Percentiles rank a stretch among this genome's conserved stretches.
Conservation (phyloP, 169 alveolate species). For the Plasmodium berghei region DNA sequence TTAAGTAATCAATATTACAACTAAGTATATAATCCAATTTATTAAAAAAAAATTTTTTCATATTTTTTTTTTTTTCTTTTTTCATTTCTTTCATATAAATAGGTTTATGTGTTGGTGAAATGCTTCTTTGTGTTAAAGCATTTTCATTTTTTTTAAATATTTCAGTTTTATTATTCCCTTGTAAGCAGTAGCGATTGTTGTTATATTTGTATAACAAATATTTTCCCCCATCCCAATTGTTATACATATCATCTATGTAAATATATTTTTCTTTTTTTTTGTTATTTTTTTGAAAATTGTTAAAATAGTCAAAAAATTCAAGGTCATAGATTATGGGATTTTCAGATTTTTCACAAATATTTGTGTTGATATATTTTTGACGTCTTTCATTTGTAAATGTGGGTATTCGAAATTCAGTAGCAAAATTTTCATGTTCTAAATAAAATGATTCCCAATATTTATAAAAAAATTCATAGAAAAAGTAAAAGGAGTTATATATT, state of each 20-base stretch:
- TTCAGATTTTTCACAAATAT: neutral
- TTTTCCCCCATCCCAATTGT: neutral
- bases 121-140: neutral
- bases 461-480: slow-evolving; percentile 60
- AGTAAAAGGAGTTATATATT: slow-evolving; percentile 49
- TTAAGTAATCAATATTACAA: slow-evolving; percentile 51
- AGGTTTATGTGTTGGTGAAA: neutral
- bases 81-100: neutral
- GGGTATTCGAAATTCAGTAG: neutral
- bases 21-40: slow-evolving; percentile 37
- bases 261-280: slow-evolving; percentile 8
- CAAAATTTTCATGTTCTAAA: neutral
- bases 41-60: slow-evolving; percentile 1
- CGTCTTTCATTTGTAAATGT: slow-evolving; percentile 2
- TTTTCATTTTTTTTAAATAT: neutral
- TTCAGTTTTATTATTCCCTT: no score
- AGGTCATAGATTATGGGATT: slow-evolving; percentile 13
- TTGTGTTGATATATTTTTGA: neutral
- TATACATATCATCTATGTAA: neutral
- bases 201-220: no score
- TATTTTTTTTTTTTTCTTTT: neutral
- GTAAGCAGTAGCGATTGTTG: no score
- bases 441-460: slow-evolving; percentile 55
- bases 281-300: slow-evolving; percentile 3
- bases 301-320: slow-evolving; percentile 58